A percentile compares a stretch with the other conserved stretches of the same genome.
Conservation (phyloP, 2,329 filamentous ascomycete species). For the Hypoxylon sp. region DNA sequence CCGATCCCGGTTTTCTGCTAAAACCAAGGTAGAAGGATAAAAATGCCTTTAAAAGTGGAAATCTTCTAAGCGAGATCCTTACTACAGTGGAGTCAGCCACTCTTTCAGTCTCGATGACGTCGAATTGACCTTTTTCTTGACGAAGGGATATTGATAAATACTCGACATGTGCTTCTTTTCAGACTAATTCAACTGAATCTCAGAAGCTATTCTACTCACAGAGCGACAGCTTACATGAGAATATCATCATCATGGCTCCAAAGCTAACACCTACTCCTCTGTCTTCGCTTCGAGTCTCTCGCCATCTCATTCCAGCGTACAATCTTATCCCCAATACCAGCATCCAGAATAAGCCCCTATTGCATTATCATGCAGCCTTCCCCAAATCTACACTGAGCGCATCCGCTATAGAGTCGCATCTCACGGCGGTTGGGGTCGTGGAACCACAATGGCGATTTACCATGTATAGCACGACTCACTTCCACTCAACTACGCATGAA, state of each 20-base stretch:
- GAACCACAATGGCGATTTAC: conserved; percentile 77
- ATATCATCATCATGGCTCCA: conserved; percentile 25
- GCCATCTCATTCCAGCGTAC: conserved; percentile 72
- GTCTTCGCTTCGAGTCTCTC: conserved; percentile 68
- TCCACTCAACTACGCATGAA: conserved; percentile 78
- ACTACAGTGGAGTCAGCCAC: background rate
- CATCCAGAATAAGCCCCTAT: conserved; percentile 72
- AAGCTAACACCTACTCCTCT: conserved; percentile 56
- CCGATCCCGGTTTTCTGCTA: background rate
- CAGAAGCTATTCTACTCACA: background rate
- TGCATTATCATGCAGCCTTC: conserved; percentile 77
- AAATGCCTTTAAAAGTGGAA: background rate
- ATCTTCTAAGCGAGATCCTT: background rate
- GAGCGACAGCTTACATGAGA: background rate
- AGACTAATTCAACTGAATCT: background rate
- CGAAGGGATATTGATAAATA: background rate
- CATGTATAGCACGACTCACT: conserved; percentile 77
- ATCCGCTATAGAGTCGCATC: conserved; percentile 69
- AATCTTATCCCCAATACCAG: conserved; percentile 74
- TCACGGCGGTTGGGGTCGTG: conserved; percentile 68
- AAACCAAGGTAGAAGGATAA: background rate
- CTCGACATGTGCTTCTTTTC: background rate
- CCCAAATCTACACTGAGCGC: conserved; percentile 55
- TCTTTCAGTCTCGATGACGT: conserved; percentile 24
- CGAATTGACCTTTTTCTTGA: conserved; percentile 12